phyloP scores from a whole-genome alignment of 306 rosid species.

The barrel medic (Medicago truncatula) region MtrunA17r5.0-ANR NC_053046.1:7962501-7963000 shows the following conservation, averaged over 20 bases:
- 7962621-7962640: constrained; percentile 51
- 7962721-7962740: constrained; percentile 57
- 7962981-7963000: not conserved
- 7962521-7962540: constrained; percentile 51
- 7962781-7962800: not conserved
- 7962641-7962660: no score
- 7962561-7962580: constrained; percentile 37
- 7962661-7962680: not conserved
- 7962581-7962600: constrained; percentile 47
- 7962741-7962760: constrained; percentile 46
- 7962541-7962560: constrained; percentile 55
- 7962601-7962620: constrained; percentile 58
- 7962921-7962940: constrained; percentile 54
- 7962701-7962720: constrained; percentile 19
- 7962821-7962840: constrained; percentile 51
- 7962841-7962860: constrained; percentile 25
- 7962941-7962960: constrained; percentile 56
- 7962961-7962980: not conserved
- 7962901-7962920: constrained; percentile 47
- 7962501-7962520: constrained; percentile 47
- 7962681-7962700: not conserved
- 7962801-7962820: constrained; percentile 33
- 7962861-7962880: constrained; percentile 46
- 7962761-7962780: constrained; percentile 38
- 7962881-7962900: constrained; percentile 36